phyloP scores from a whole-genome alignment of 345 rosid genomes.

The Dipteronia sinensis region DNA sequence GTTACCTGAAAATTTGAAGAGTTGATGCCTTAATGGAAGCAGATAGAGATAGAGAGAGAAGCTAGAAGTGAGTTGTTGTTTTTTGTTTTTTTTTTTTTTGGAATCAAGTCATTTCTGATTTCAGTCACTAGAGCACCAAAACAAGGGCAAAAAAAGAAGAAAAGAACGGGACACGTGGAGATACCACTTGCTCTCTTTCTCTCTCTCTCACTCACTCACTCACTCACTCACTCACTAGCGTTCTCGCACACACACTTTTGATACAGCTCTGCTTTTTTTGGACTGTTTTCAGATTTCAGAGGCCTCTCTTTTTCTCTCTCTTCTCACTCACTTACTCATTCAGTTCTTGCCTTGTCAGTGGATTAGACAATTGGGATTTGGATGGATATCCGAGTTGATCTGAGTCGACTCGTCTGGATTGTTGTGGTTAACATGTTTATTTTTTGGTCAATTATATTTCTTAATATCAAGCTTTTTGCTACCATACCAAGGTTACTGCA shows the following conservation, averaged over 20 bases:
- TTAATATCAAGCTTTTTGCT: too few species aligned
- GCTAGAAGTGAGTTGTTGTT: too few species aligned
- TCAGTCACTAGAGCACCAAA: neutral
- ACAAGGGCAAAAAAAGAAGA: too few species aligned
- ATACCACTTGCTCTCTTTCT: neutral
- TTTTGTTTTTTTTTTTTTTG: neutral
- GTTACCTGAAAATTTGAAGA: slow-evolving; percentile 8
- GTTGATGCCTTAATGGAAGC: too few species aligned
- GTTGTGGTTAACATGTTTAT: neutral
- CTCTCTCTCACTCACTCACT: neutral
- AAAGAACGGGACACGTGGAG: slow-evolving; percentile 23
- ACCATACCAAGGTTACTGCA: too few species aligned
- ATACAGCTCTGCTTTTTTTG: slow-evolving; percentile 5
- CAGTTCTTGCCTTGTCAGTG: neutral
- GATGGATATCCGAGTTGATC: neutral
- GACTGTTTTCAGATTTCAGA: slow-evolving; percentile 9
- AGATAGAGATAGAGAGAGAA: slow-evolving; percentile 2
- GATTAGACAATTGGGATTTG: neutral
- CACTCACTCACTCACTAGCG: slow-evolving; percentile 3
- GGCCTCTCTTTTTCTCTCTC: neutral
- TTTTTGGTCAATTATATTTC: neutral
- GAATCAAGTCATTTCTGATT: slow-evolving; percentile 4
- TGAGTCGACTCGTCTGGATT: slow-evolving; percentile 20
- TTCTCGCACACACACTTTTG: slow-evolving; percentile 1
- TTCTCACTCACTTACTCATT: too few species aligned